phyloP scores from a whole-genome alignment of 2,329 filamentous ascomycete genomes.

The Ramichloridium luteum region DNA sequence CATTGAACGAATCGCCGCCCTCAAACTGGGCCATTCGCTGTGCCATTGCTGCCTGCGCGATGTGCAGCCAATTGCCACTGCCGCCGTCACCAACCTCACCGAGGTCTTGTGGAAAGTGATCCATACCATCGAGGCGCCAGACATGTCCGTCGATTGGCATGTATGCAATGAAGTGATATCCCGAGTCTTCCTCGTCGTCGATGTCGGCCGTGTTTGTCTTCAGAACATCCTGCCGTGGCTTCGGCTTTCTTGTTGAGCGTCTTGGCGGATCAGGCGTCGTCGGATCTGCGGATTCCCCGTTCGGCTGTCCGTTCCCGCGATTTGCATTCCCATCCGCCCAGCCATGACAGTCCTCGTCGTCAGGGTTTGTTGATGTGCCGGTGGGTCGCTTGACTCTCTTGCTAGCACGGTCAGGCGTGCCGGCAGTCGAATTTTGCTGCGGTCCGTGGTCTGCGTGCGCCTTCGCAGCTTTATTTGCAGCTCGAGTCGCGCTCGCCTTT shows the following conservation, averaged over 20 bases:
- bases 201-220: conserved; percentile 31
- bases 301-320: no score
- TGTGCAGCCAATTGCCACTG: conserved; percentile 50
- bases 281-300: background rate
- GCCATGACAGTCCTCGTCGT: no score
- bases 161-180: conserved; percentile 83
- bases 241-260: conserved; percentile 11
- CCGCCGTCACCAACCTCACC: conserved; percentile 36
- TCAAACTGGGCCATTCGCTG: conserved; percentile 55
- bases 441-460: background rate
- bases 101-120: conserved; percentile 55
- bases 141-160: conserved; percentile 61
- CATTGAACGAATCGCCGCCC: conserved; percentile 58
- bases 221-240: conserved; percentile 28
- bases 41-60: conserved; percentile 53
- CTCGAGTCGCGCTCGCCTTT: conserved; percentile 20
- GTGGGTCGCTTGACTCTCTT: no score
- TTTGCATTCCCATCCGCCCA: no score
- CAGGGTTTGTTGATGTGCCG: background rate
- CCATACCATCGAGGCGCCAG: conserved; percentile 83
- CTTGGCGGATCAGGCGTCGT: conserved; percentile 3
- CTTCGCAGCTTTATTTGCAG: conserved; percentile 17
- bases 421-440: background rate
- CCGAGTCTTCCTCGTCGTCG: conserved; percentile 43
- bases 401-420: no score